Evolutionary conservation across 1,284 basidiomycete genomes (phyloP), one percentile per base, ranked within the genome.

Genomic region (Boletus smithii): DNA sequence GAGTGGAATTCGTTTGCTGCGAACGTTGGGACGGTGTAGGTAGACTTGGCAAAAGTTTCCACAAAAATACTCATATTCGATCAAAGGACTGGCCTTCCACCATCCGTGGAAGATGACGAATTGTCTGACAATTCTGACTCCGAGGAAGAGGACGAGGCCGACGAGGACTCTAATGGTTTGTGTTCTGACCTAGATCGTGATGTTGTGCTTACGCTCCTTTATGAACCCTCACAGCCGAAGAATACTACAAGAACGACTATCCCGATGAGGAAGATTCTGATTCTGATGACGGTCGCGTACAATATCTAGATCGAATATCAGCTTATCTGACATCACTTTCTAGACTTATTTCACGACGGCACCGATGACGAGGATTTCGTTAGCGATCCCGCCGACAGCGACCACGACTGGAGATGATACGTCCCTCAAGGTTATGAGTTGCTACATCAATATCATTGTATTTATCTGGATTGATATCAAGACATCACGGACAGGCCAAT

Each of bases 221-320:
- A 23, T 26, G 29, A 32, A 46, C 41, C 14, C 13, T 31, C 39
- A n/a, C 53, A 89, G 86, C 81, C 13, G 86, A 89, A 63, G 86
- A 87, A 53, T 88, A 81, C 59, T 89, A 88, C 65, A 85, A 78
- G 56, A 89, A 89, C 50, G 86, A 89, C 57, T 89, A 89, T 57
- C 86, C 86, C 1, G 86, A 89, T 11, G 83, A 83, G 47, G 85
- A 86, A 44, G 73, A 77, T 30, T 67, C 72, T 9, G 61, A 68
- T 23, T 69, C 63, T 27, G 75, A 73, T 42, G 65, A 66, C 26
- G 75, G 73, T 58, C 75, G 73, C 76, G 39, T 41, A 23, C 31
- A 52, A 29, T 16, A 14, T 41, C 16, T 32, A n/a, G 20, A 18
- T 36, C 10, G 10, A 40, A 31, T 41, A 34, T 30, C 35, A 35